A percentile compares a stretch with the other conserved stretches of the same genome.
Evolutionary conservation across 306 rosid genomes (phyloP).

Genomic region (Trichosanthes truncata): DNA sequence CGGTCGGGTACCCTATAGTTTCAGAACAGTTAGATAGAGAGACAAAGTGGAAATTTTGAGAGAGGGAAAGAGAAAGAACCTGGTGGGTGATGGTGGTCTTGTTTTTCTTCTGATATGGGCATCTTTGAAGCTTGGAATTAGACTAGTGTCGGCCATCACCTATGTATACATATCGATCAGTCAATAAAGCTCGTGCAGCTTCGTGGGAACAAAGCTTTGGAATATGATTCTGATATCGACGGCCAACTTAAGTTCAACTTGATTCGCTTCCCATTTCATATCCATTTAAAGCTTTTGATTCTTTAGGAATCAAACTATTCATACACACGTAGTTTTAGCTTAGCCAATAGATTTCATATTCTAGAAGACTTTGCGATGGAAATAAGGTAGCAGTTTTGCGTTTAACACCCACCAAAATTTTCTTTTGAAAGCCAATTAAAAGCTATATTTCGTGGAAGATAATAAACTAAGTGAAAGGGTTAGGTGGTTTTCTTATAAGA

Average conservation of each 20-base stretch:
- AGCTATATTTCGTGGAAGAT: neutral
- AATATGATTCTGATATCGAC: slow-evolving; percentile 3
- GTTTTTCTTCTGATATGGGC: neutral
- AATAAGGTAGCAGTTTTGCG: neutral
- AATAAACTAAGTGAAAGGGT: neutral
- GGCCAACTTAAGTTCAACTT: neutral
- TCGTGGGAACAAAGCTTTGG: neutral
- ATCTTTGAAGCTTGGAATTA: neutral
- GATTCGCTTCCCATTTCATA: neutral
- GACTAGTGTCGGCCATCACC: neutral
- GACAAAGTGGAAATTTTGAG: neutral
- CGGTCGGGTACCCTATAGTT: slow-evolving; percentile 51
- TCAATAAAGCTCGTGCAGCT: neutral
- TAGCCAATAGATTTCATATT: neutral
- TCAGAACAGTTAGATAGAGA: neutral
- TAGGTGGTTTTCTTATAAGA: neutral
- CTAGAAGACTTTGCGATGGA: neutral
- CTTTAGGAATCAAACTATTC: neutral
- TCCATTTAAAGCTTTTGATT: neutral
- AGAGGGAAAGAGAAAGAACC: slow-evolving; percentile 6
- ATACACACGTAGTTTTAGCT: neutral
- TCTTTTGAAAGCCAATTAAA: neutral
- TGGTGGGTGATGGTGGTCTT: slow-evolving; percentile 7
- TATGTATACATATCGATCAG: neutral
- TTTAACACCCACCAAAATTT: neutral